Evolutionary conservation across 2,329 filamentous ascomycete genomes (phyloP), one percentile per base, ranked within the genome.

Genomic region (Colletotrichum gigasporum): DNA sequence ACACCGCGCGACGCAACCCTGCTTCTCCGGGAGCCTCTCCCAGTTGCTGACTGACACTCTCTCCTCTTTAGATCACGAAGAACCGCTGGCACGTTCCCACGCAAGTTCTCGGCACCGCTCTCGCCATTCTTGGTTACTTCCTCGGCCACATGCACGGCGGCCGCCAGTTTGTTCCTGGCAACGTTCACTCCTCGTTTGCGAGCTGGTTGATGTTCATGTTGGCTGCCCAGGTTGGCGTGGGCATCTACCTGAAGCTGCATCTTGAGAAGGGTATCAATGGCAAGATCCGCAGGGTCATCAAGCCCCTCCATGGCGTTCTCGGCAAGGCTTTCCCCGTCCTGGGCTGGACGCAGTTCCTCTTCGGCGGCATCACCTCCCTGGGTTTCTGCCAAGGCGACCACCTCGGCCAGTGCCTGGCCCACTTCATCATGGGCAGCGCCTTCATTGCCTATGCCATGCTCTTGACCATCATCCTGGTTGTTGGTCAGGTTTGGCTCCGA

Each of bases 341-440:
- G 2, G 87, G 91, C 24, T 99, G 96, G 96, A 85, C 90, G 5
- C 96, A 99, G 81, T 96, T 99, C 89, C 76, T 99, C 6, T 97
- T 99, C 77, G 96, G 96, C 52, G 96, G 94, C 37, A 97, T 99
- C 72, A 95, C 95, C 0, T 85, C 92, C 4, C 83, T 97, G 59
- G 96, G 96, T 20, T 98, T 97, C 82, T 99, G 96, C 77, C 91
- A 93, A 69, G 93, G 85, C 56, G 94, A 98, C 62, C 95, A 99
- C 74, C 77, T 94, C 1, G 95, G 94, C 30, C 96, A 99, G 78
- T 99, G 96, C 78, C 80, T 92, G 41, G 96, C 96, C 1, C 96
- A 99, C 78, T 99, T 98, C 78, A 99, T 98, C 77, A 99, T 99
- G 96, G 96, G 96, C 44, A 91, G 92, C 69, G 94, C 95, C 1